Evolutionary conservation across 148 eudicot species (phyloP), one percentile per base, ranked within the genome.

Genomic region (Heliosperma pusillum): DNA sequence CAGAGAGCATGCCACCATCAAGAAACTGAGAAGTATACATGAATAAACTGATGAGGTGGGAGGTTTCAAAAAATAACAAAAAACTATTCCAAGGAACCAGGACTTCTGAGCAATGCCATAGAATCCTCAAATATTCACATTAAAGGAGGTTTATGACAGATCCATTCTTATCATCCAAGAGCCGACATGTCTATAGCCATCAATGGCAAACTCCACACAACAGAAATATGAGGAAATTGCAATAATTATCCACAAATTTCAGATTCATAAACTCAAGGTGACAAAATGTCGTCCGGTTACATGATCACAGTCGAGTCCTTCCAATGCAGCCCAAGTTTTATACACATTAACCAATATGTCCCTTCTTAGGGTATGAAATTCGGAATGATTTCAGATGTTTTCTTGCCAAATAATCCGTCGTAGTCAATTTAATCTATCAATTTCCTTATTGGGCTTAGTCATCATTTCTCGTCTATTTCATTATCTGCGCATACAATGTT

Each of bases 231-330:
- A 26, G 20, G 66, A 7, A 30, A 11, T 25, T 26, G 33, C 33
- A 61, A 24, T 61, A 24, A 61, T 2, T 11, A 24, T 22, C 13
- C 5, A 24, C 30, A 24, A 27, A 61, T 63, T 7, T 5, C 57
- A 24, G 2, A 5, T 15, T 24, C 15, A 16, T 5, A 5, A 29
- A 57, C 19, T 21, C 22, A 70, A 91, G 56, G 93, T 94, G 69
- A 92, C 17, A 47, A 47, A 47, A 47, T 47, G 53, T 3, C 13
- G 53, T 12, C 16, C 17, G 19, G 16, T 16, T 16, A 13, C 55
- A 2, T 17, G 5, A 50, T 3, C 15, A 50, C 19, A 10, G 55
- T 15, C 0, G 55, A 36, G 42, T 36, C 42, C 42, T 36, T 36
- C 42, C 42, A 1, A 36, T 36, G 42, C 42, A 36, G 19, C 17